Evolutionary conservation across 2,329 filamentous ascomycete species (phyloP), one percentile per base, ranked within the genome.

Genomic region (Alternaria conjuncta): DNA sequence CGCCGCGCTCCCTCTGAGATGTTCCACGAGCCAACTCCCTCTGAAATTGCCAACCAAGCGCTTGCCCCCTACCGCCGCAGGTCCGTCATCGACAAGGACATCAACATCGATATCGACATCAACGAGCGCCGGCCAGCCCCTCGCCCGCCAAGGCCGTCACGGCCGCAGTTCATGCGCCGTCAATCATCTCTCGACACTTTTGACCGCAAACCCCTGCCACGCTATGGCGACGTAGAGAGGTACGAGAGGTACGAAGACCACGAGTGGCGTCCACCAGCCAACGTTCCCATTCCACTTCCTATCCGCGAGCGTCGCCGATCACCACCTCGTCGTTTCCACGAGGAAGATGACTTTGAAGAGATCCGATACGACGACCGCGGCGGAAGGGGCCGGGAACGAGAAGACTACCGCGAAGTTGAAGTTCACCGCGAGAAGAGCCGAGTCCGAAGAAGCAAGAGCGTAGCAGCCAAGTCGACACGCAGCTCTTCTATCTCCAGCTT

Each of bases 121-220:
- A 62, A 63, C 18, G 66, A 70, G 50, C 86, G 86, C 3, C 81
- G 84, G 57, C 81, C 84, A 46, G 21, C 43, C 23, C 47, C 56
- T 44, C 60, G 56, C 3, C 82, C 83, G 49, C 85, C 86, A 32
- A 86, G 91, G 49, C 94, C 93, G 3, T 84, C 85, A 32, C 86
- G 91, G 47, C 94, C 93, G 2, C 85, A 85, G 28, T 85, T 94
- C 67, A 75, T 96, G 55, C 88, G 94, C 61, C 88, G 94, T 46
- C 94, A 97, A 78, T 97, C 93, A 13, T 97, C 93, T 56, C 85
- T 97, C 43, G 94, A 97, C 78, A 97, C 92, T 0, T 97, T 93
- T 76, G 94, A 97, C 80, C 89, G 94, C 53, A 89, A 89, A 26
- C 90, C 92, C 1, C 71, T 85, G 58, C 84, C 85, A 30, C 84